Evolutionary conservation across 78 protist genomes (phyloP).

Genomic region (Dictyostelium intermedium): DNA sequence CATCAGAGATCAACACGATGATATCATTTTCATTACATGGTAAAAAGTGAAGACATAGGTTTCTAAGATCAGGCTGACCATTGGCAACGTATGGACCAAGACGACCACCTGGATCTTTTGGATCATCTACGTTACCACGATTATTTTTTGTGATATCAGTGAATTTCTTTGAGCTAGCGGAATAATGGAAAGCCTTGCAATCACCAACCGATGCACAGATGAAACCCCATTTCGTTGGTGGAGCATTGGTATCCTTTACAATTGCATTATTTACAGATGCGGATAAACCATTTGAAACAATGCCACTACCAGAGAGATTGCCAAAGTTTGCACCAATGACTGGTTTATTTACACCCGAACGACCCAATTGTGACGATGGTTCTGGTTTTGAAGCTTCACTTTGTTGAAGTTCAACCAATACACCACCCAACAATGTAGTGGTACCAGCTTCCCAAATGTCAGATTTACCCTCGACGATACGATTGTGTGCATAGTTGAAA

Average conservation of each 20-base stretch:
- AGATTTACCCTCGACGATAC: constrained; percentile 70
- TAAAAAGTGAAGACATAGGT: constrained; percentile 59
- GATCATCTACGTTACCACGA: constrained; percentile 75
- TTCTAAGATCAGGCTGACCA: constrained; percentile 86
- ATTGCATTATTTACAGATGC: background rate
- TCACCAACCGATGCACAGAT: constrained; percentile 81
- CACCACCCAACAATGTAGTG: constrained; percentile 81
- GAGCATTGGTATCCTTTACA: background rate
- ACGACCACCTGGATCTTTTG: constrained; percentile 85
- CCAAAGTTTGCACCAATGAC: background rate
- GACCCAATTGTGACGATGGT: background rate
- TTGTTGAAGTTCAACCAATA: constrained; percentile 62
- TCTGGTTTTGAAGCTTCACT: background rate
- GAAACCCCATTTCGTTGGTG: constrained; percentile 76
- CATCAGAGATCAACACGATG: constrained; percentile 71
- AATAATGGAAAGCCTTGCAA: constrained; percentile 76
- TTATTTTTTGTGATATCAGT: constrained; percentile 80
- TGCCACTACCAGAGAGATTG: background rate
- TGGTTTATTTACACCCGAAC: background rate
- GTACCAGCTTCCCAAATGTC: constrained; percentile 86
- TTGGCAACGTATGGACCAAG: constrained; percentile 83
- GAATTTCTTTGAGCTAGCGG: constrained; percentile 34
- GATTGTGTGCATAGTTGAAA: constrained; percentile 67
- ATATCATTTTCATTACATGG: constrained; percentile 75
- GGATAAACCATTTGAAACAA: background rate